phyloP scores from a whole-genome alignment of 305 asterid species.

The Rubia tinctorum region DNA sequence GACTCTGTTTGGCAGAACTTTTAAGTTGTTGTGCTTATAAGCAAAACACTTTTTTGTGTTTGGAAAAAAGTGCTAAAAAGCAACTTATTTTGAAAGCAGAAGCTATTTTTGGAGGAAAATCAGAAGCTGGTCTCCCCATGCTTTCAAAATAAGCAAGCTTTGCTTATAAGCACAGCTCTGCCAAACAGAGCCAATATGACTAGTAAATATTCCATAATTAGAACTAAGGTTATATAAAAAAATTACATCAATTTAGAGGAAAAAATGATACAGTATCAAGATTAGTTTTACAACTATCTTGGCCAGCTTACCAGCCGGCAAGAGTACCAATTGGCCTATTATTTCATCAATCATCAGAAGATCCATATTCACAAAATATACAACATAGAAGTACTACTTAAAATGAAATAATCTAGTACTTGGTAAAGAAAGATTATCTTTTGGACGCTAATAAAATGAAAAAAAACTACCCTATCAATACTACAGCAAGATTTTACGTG shows the following conservation, averaged over 20 bases:
- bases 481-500: slow-evolving; percentile 1
- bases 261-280: background rate
- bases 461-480: background rate
- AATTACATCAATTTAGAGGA: background rate
- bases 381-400: background rate
- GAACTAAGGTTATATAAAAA: background rate
- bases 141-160: too few relatives aligned
- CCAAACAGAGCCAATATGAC: too few relatives aligned
- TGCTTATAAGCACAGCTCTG: too few relatives aligned
- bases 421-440: background rate
- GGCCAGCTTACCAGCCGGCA: background rate
- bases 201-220: background rate
- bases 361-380: background rate
- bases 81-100: too few relatives aligned
- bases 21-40: too few relatives aligned
- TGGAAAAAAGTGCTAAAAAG: too few relatives aligned
- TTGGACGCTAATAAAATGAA: background rate
- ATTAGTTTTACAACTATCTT: background rate
- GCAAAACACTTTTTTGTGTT: too few relatives aligned
- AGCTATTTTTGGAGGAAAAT: too few relatives aligned
- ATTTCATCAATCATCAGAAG: background rate
- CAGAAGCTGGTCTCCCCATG: too few relatives aligned
- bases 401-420: background rate
- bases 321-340: background rate
- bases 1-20: too few relatives aligned